These are phyloP conservation scores for Raphanus raphanistrum DNA, from an alignment of 345 rosid species.

Conservation along the genomic window DNA sequence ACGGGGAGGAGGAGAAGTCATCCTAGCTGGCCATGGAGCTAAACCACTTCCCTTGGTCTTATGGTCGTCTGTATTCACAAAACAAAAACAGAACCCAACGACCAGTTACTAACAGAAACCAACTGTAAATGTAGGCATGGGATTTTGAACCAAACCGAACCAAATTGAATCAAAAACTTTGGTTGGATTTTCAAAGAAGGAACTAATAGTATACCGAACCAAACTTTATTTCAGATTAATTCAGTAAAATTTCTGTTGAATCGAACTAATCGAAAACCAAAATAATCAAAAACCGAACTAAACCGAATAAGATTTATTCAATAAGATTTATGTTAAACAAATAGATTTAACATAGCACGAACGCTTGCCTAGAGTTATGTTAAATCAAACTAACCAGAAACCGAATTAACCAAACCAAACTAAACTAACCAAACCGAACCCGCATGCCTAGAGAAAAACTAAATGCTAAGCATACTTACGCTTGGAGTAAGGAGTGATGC, in stretches of 20 bases:
- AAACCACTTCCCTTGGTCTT: slow-evolving; percentile 78
- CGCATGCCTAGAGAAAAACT: too few species aligned
- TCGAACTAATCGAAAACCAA: background rate
- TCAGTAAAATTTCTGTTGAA: too few species aligned
- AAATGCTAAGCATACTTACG: slow-evolving; percentile 50
- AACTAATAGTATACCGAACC: background rate
- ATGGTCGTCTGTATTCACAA: slow-evolving; percentile 59
- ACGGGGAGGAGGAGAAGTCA: slow-evolving; percentile 80
- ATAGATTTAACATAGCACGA: too few species aligned
- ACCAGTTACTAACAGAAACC: background rate
- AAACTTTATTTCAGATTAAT: too few species aligned
- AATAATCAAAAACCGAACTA: too few species aligned
- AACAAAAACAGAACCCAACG: slow-evolving; percentile 6
- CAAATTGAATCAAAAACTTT: background rate
- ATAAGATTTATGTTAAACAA: too few species aligned
- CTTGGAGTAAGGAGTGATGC: slow-evolving; percentile 84
- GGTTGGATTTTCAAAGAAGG: background rate
- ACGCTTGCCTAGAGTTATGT: too few species aligned
- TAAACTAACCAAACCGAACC: background rate
- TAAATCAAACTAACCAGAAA: background rate
- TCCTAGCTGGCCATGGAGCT: slow-evolving; percentile 98
- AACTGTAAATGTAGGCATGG: background rate
- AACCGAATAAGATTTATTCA: too few species aligned
- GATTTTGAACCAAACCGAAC: background rate
- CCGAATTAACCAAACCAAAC: too few species aligned